Evolutionary conservation across 441 rosid genomes (phyloP), one percentile per base, ranked within the genome.

Genomic region (Adansonia rubrostipa): DNA sequence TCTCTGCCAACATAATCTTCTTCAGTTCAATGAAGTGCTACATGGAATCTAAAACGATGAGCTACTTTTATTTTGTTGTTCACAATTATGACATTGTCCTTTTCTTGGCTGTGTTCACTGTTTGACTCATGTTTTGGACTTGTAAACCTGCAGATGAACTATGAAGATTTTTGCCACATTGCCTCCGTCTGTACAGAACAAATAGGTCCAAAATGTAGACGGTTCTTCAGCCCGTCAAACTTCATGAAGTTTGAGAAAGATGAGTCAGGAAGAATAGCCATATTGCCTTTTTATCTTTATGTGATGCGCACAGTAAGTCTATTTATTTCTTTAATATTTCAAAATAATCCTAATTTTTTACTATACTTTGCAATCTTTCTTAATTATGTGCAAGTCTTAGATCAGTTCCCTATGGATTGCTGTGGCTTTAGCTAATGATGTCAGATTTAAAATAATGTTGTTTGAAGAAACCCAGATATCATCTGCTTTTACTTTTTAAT

Each of bases 241-340:
- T 94, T 96, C 84, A 96, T 96, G 98, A 96, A 96, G 89, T 94
- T 96, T 79, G 98, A 96, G 92, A 96, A 94, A 84, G 99, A 96
- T 80, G 99, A 96, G 82, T 92, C 96, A 5, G 98, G 99, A 77
- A 88, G 99, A 88, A 96, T 96, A 83, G 99, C 97, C 77, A 96
- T 96, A 82, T 83, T 96, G 76, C 99, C 99, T 0, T 94, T 94
- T 82, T 96, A 96, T 87, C 96, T 94, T 19, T 96, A 94, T 82
- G 97, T 96, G 87, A 96, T 96, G 98, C 95, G 98, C 60, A 96
- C 97, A 75, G 99, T 94, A 82, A 79, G 98, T 88, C 14, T 36
- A 7, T 9, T 72, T 17, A 36, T 6, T 60, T 47, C 19, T 58
- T 61, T 33, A 50, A 33, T 51, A 9, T 24, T 19, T 64, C 47